These are phyloP conservation scores for Fusarium nygamai DNA, from an alignment of 2,329 filamentous ascomycete genomes.

Conservation along the genomic window DNA sequence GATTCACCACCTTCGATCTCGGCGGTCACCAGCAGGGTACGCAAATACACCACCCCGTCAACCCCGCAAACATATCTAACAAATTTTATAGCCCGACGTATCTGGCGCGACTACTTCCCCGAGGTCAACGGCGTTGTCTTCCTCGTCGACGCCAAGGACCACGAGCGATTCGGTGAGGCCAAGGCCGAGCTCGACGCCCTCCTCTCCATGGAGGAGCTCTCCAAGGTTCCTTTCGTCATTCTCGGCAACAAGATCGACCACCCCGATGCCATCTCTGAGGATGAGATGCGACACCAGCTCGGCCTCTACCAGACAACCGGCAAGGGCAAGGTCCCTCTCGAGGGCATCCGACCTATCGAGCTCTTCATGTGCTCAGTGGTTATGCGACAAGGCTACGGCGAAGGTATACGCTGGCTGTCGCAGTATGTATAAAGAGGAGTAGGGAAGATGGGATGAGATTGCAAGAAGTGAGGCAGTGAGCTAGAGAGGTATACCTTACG, in stretches of 20 bases:
- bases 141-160: slow-evolving; percentile 96
- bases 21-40: slow-evolving; percentile 92
- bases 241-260: slow-evolving; percentile 99
- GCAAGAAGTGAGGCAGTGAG: slow-evolving; percentile 11
- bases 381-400: slow-evolving; percentile 95
- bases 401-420: slow-evolving; percentile 90
- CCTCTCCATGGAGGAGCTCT: slow-evolving; percentile 94
- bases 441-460: background rate
- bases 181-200: slow-evolving; percentile 98
- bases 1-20: slow-evolving; percentile 94
- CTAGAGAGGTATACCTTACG: slow-evolving; percentile 36
- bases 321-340: slow-evolving; percentile 92
- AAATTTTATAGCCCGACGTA: slow-evolving; percentile 77
- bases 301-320: slow-evolving; percentile 96
- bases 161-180: slow-evolving; percentile 91
- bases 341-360: slow-evolving; percentile 94
- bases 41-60: slow-evolving; percentile 22
- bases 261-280: slow-evolving; percentile 93
- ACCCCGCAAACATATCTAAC: background rate
- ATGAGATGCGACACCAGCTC: slow-evolving; percentile 90
- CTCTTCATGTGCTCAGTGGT: slow-evolving; percentile 99
- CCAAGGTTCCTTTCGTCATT: slow-evolving; percentile 94
- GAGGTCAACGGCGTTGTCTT: slow-evolving; percentile 98
- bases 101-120: slow-evolving; percentile 98
- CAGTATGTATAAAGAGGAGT: slow-evolving; percentile 81